Percentiles rank a stretch among this genome's conserved stretches.
Conservation (phyloP, 768 basidiomycete genomes). For the Boletus bicolor region DNA sequence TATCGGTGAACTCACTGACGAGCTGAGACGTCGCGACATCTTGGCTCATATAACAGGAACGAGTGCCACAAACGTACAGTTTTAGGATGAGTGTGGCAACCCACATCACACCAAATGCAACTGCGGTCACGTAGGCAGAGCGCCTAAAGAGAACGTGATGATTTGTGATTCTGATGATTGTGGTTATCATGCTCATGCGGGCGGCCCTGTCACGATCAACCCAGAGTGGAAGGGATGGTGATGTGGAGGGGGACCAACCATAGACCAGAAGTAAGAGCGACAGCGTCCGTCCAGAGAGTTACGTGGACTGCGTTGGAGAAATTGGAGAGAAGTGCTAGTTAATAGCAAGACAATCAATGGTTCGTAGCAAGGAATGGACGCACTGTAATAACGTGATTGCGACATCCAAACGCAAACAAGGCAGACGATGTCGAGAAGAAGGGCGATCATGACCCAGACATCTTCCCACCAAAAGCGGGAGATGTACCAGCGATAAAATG, state of each 20-base stretch:
- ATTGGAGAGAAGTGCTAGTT: no score
- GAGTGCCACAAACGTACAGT: not conserved
- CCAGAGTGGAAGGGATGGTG: not conserved
- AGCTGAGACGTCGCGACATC: not conserved
- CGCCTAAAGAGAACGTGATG: not conserved
- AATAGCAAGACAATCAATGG: not conserved
- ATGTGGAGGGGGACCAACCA: not conserved
- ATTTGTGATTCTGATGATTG: not conserved
- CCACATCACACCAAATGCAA: conserved; percentile 2
- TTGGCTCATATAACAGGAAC: not conserved
- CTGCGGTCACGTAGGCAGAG: not conserved
- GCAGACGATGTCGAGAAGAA: not conserved
- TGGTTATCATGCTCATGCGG: conserved; percentile 4
- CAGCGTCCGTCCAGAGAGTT: not conserved
- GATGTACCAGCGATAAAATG: not conserved
- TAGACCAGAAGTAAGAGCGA: not conserved
- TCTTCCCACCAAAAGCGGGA: conserved; percentile 6
- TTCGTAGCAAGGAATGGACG: not conserved
- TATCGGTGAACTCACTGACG: not conserved
- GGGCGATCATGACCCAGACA: not conserved
- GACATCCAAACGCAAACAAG: not conserved
- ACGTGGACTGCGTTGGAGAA: not conserved
- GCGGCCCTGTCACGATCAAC: not conserved
- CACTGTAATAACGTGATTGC: not conserved
- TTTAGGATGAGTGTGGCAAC: not conserved